Evolutionary conservation across 2,329 filamentous ascomycete species (phyloP).

Genomic region (Colletotrichum cordylinicola): DNA sequence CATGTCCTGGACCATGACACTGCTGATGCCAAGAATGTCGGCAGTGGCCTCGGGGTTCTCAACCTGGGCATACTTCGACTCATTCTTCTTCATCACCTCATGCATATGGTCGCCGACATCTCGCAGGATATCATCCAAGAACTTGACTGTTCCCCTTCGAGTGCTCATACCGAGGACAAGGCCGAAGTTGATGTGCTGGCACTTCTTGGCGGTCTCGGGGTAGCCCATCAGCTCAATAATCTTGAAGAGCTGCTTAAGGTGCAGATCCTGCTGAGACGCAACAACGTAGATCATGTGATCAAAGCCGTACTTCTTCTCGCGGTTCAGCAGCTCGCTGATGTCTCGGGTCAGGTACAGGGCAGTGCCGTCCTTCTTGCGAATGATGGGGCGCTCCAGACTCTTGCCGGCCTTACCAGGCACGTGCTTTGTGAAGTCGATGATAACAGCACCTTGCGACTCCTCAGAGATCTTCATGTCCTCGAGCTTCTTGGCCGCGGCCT

Average conservation of each 20-base stretch:
- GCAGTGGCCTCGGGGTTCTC: slow-evolving; percentile 82
- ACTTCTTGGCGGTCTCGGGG: slow-evolving; percentile 70
- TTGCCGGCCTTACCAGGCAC: slow-evolving; percentile 71
- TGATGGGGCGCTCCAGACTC: slow-evolving; percentile 72
- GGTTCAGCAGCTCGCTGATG: slow-evolving; percentile 74
- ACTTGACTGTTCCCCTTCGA: slow-evolving; percentile 76
- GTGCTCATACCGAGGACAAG: slow-evolving; percentile 75
- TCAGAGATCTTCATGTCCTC: slow-evolving; percentile 69
- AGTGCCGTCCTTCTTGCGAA: slow-evolving; percentile 77
- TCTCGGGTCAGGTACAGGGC: slow-evolving; percentile 81
- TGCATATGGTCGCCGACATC: slow-evolving; percentile 96
- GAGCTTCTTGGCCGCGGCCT: slow-evolving; percentile 65
- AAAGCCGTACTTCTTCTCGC: slow-evolving; percentile 53
- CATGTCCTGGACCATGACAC: slow-evolving; percentile 99
- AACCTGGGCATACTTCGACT: slow-evolving; percentile 88
- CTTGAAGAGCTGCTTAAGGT: slow-evolving; percentile 78
- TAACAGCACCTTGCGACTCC: slow-evolving; percentile 73
- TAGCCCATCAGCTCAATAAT: slow-evolving; percentile 76
- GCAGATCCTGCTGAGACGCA: slow-evolving; percentile 73
- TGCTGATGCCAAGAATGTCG: slow-evolving; percentile 89
- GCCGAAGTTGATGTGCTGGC: slow-evolving; percentile 79
- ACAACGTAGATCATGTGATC: slow-evolving; percentile 85
- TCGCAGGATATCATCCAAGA: slow-evolving; percentile 73
- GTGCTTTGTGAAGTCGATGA: slow-evolving; percentile 75
- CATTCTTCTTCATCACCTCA: slow-evolving; percentile 92